Evolutionary conservation across 2,329 filamentous ascomycete species (phyloP).

Genomic region (Plenodomus biglobosus): DNA sequence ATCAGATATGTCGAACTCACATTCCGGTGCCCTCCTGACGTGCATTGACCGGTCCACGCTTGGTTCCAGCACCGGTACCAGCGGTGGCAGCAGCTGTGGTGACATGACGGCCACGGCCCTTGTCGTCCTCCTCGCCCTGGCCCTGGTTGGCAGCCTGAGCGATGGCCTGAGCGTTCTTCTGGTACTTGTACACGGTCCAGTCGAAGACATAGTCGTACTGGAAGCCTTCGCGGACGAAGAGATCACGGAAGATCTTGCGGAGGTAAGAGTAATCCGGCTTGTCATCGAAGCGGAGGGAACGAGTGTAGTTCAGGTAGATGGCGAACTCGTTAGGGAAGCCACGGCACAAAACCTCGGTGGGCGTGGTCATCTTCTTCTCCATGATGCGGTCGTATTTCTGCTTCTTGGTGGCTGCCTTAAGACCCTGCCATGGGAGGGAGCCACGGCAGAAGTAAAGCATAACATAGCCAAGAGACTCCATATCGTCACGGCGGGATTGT

Average conservation of each 20-base stretch:
- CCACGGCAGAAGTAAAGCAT: conserved; percentile 99
- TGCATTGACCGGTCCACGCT: conserved; percentile 71
- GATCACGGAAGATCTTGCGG: conserved; percentile 99
- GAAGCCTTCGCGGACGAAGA: conserved; percentile 98
- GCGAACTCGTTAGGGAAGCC: conserved; percentile 99
- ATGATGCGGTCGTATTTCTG: conserved; percentile 99
- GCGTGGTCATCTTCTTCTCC: conserved; percentile 99
- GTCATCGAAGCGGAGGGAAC: conserved; percentile 97
- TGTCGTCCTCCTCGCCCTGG: conserved; percentile 73
- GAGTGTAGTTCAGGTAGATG: conserved; percentile 99
- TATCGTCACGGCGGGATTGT: conserved; percentile 98
- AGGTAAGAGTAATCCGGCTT: conserved; percentile 99
- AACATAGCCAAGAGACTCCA: conserved; percentile 98
- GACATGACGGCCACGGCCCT: conserved; percentile 60
- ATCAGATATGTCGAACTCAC: conserved; percentile 82
- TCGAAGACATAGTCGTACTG: conserved; percentile 99
- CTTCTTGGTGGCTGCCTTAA: conserved; percentile 99
- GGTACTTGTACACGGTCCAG: conserved; percentile 99
- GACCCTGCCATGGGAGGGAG: conserved; percentile 96
- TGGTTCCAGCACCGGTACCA: conserved; percentile 63
- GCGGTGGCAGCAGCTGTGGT: conserved; percentile 67
- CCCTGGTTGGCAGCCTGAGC: conserved; percentile 72
- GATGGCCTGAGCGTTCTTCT: conserved; percentile 97
- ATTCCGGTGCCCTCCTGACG: conserved; percentile 92
- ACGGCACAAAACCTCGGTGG: conserved; percentile 96